phyloP scores from a whole-genome alignment of 2,329 filamentous ascomycete genomes.

The Epicoccum sorghinum region DNA sequence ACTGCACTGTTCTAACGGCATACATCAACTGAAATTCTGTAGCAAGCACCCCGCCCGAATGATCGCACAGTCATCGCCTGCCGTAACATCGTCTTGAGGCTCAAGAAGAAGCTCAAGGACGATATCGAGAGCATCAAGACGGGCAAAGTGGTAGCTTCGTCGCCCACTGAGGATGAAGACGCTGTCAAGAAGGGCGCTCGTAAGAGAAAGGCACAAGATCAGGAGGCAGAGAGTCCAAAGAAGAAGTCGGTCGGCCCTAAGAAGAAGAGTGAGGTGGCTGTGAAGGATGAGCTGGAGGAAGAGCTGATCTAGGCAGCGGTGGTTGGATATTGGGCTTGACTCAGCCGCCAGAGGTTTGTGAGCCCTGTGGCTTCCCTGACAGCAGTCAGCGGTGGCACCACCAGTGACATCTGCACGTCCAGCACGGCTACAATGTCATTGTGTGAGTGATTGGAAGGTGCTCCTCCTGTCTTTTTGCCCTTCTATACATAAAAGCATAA shows the following conservation, averaged over 20 bases:
- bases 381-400: not conserved
- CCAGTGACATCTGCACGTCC: too few species aligned
- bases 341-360: not conserved
- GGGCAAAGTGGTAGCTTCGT: conserved; percentile 8
- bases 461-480: too few species aligned
- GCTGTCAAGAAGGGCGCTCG: conserved; percentile 18
- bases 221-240: conserved; percentile 14
- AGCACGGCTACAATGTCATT: too few species aligned
- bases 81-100: conserved; percentile 29
- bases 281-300: conserved; percentile 13
- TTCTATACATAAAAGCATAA: too few species aligned
- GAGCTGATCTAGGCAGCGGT: not conserved
- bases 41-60: conserved; percentile 32
- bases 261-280: conserved; percentile 13
- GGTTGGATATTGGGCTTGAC: not conserved
- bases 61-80: conserved; percentile 34
- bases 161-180: conserved; percentile 1
- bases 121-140: conserved; percentile 32
- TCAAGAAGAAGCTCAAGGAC: conserved; percentile 32
- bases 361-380: not conserved
- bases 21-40: not conserved
- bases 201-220: conserved; percentile 11
- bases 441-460: too few species aligned
- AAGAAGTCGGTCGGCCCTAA: conserved; percentile 23
- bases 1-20: too few species aligned